Evolutionary conservation across 768 basidiomycete genomes (phyloP).

Genomic region (Dictyophora rubrovolvata): DNA sequence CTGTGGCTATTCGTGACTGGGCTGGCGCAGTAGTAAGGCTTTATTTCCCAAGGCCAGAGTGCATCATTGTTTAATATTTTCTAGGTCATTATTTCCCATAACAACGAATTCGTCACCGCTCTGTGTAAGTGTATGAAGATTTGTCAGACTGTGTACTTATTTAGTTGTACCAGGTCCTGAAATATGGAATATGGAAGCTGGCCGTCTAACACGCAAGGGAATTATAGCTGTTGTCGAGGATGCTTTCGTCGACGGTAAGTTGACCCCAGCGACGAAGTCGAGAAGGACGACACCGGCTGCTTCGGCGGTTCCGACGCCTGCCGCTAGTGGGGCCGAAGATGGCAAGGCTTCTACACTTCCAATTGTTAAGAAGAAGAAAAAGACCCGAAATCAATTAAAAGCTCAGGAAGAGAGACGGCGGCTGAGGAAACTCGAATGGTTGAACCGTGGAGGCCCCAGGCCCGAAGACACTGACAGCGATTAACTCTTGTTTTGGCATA

Average conservation of each 20-base stretch:
- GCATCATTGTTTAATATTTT: slow-evolving; percentile 5
- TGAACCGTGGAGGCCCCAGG: slow-evolving; percentile 70
- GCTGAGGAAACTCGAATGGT: slow-evolving; percentile 72
- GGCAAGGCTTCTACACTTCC: slow-evolving; percentile 21
- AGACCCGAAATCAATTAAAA: slow-evolving; percentile 83
- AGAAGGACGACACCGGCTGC: slow-evolving; percentile 58
- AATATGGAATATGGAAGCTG: slow-evolving; percentile 89
- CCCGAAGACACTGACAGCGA: slow-evolving; percentile 79
- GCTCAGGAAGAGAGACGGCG: slow-evolving; percentile 79
- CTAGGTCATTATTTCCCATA: slow-evolving; percentile 93
- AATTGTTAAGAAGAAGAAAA: slow-evolving; percentile 80
- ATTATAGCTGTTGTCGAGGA: slow-evolving; percentile 83
- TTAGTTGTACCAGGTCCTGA: slow-evolving; percentile 54
- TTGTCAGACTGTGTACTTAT: slow-evolving; percentile 21
- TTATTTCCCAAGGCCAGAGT: slow-evolving; percentile 11
- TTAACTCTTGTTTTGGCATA: neutral
- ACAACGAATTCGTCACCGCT: slow-evolving; percentile 76
- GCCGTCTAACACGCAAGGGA: slow-evolving; percentile 78
- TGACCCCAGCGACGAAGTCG: slow-evolving; percentile 54
- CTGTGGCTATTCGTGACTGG: slow-evolving; percentile 94
- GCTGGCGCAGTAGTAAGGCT: slow-evolving; percentile 71
- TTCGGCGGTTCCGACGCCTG: slow-evolving; percentile 66
- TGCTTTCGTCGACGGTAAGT: slow-evolving; percentile 57
- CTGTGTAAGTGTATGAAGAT: slow-evolving; percentile 47
- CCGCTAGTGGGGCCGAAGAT: slow-evolving; percentile 69